phyloP scores from a whole-genome alignment of 345 rosid genomes.

The Ceriops zippeliana region DNA sequence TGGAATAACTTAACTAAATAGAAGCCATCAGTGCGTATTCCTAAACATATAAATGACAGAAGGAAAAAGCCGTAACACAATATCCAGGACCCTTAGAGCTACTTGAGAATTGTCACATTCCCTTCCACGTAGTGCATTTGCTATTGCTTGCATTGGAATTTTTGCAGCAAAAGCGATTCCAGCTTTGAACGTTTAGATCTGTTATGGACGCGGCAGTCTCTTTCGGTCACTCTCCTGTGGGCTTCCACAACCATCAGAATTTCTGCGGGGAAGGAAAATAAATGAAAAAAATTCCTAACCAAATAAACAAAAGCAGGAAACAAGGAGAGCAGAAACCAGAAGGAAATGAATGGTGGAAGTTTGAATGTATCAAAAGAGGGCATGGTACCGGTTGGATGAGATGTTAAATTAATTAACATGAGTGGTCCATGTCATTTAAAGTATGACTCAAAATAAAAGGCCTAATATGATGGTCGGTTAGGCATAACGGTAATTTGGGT shows the following conservation, averaged over 20 bases:
- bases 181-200: conserved; percentile 57
- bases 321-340: neutral
- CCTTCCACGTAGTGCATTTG: conserved; percentile 69
- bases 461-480: too few species aligned
- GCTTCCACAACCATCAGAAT: conserved; percentile 41
- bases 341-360: neutral
- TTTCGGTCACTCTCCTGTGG: conserved; percentile 53
- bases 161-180: conserved; percentile 70
- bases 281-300: neutral
- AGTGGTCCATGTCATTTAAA: too few species aligned
- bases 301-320: neutral
- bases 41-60: neutral
- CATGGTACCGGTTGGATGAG: conserved; percentile 52
- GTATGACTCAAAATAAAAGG: too few species aligned
- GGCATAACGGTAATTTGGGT: too few species aligned
- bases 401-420: too few species aligned
- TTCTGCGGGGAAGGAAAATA: conserved; percentile 49
- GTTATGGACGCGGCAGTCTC: conserved; percentile 57
- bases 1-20: too few species aligned
- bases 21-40: too few species aligned
- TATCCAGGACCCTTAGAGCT: conserved; percentile 76
- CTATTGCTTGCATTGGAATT: conserved; percentile 84
- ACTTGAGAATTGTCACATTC: conserved; percentile 72
- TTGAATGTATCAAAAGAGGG: neutral
- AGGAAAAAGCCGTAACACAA: conserved; percentile 51